A percentile compares a stretch with the other conserved stretches of the same genome.
Evolutionary conservation across 306 rosid species (phyloP).

Genomic region (Prunus persica): DNA sequence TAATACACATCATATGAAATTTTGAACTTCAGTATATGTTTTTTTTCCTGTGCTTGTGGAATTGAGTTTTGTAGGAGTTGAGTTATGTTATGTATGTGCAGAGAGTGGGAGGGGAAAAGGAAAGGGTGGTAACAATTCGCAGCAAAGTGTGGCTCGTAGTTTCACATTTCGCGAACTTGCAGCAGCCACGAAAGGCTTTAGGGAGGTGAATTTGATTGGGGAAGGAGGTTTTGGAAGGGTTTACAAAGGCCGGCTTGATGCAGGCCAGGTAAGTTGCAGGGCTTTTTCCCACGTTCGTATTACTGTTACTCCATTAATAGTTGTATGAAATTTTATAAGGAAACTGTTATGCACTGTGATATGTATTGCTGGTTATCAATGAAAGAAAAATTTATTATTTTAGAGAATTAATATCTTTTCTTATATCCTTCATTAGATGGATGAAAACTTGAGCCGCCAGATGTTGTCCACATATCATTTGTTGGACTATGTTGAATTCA

Average conservation of each 20-base stretch:
- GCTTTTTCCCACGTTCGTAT: neutral
- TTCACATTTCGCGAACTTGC: constrained; percentile 83
- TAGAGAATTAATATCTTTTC: neutral
- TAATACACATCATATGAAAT: neutral
- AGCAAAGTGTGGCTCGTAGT: constrained; percentile 42
- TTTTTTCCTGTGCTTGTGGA: neutral
- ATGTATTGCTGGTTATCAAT: neutral
- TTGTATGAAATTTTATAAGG: neutral
- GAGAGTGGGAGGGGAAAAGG: constrained; percentile 39
- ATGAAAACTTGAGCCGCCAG: neutral
- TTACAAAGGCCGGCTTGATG: constrained; percentile 79
- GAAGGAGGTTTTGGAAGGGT: constrained; percentile 99
- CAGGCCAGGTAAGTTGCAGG: constrained; percentile 52
- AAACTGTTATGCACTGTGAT: neutral
- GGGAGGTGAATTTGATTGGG: constrained; percentile 72
- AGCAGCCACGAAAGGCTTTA: constrained; percentile 65
- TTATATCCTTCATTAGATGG: constrained; percentile 5
- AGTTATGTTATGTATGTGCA: constrained; percentile 8
- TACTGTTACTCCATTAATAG: neutral
- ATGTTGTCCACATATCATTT: neutral
- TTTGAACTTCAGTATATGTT: neutral
- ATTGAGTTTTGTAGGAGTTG: constrained; percentile 5
- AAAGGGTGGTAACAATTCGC: constrained; percentile 17
- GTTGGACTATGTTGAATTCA: neutral
- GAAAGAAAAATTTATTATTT: neutral